These are phyloP conservation scores for Amphibolis antarctica DNA, from an alignment of 106 monocot genomes.

Conservation along the genomic window DNA sequence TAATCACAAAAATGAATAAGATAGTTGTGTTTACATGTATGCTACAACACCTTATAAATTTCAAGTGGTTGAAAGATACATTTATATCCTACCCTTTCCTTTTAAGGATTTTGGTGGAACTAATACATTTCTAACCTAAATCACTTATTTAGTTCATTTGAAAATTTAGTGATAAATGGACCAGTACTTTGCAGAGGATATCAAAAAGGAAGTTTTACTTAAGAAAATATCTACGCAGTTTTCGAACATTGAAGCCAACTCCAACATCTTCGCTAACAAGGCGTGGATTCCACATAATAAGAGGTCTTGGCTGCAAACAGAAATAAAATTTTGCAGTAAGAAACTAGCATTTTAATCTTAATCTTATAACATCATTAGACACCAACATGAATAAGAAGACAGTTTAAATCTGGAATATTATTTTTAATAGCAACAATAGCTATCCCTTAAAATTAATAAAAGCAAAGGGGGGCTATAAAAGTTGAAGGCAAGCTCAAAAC, in stretches of 20 bases:
- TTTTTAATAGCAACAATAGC: no score
- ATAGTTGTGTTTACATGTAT: neutral
- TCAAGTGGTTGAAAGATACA: no score
- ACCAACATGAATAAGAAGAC: neutral
- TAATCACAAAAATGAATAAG: neutral
- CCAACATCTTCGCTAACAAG: constrained; percentile 94
- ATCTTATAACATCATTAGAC: neutral
- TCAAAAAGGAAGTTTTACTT: constrained; percentile 33
- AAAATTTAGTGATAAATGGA: neutral
- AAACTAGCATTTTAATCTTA: neutral
- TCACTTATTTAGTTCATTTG: no score
- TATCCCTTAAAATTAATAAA: no score
- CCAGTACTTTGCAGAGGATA: neutral
- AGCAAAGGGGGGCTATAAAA: no score
- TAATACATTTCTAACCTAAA: no score
- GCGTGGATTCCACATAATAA: constrained; percentile 98
- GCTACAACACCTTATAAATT: no score
- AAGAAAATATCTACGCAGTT: constrained; percentile 57
- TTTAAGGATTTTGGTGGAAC: no score
- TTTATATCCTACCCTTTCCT: no score
- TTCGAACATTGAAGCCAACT: constrained; percentile 98
- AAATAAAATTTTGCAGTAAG: constrained; percentile 5
- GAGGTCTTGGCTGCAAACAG: constrained; percentile 66
- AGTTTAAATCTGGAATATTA: neutral
- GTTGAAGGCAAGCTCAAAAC: no score